phyloP scores from a whole-genome alignment of 306 rosid genomes.

The Benincasa hispida region DNA sequence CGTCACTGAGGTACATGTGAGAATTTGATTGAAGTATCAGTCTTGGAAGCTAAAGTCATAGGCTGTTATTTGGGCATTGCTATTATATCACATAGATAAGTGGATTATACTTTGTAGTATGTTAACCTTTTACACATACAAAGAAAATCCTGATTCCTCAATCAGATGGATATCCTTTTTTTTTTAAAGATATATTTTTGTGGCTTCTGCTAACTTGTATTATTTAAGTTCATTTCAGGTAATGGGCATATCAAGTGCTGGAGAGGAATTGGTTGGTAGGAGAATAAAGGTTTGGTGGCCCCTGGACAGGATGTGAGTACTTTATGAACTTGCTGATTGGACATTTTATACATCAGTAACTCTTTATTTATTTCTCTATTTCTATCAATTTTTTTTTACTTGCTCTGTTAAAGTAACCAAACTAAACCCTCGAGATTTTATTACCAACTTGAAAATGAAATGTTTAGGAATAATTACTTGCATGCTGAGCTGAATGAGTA shows the following conservation, averaged over 20 bases:
- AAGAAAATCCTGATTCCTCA: background rate
- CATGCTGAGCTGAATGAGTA: background rate
- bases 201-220: background rate
- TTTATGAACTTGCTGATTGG: conserved; percentile 9
- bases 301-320: conserved; percentile 46
- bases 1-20: background rate
- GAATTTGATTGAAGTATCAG: background rate
- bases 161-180: background rate
- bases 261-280: conserved; percentile 36
- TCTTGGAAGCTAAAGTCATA: background rate
- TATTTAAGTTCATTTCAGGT: conserved; percentile 20
- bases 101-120: background rate
- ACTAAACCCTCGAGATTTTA: background rate
- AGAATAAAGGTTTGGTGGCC: conserved; percentile 87
- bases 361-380: background rate
- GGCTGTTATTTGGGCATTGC: background rate
- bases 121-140: background rate
- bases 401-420: background rate
- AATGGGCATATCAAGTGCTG: conserved; percentile 14
- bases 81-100: background rate
- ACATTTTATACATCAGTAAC: background rate
- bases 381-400: background rate
- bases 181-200: background rate
- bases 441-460: background rate
- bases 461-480: background rate